These are phyloP conservation scores for Ceratobasidium sp. DNA, from an alignment of 1,284 basidiomycete species.

Conservation along the genomic window DNA sequence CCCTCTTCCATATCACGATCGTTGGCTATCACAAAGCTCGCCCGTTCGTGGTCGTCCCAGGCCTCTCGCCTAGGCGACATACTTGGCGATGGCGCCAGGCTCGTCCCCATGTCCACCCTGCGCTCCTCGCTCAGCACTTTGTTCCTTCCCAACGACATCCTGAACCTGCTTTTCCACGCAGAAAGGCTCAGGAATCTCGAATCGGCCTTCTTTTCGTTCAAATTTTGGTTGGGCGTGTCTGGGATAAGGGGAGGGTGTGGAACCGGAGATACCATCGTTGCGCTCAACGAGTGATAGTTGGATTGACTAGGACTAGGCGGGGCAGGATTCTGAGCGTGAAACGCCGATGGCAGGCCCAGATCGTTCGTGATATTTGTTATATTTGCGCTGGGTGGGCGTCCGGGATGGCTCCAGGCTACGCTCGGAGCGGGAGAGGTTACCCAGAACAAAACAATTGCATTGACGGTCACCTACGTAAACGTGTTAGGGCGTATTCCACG, in stretches of 20 bases:
- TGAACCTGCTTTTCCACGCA: constrained; percentile 14
- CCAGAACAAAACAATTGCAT: constrained; percentile 61
- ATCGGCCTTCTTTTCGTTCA: constrained; percentile 31
- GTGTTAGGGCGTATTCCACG: background rate
- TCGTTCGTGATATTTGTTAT: too few species aligned
- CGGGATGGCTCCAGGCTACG: background rate
- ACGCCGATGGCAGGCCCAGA: background rate
- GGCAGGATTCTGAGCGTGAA: constrained; percentile 13
- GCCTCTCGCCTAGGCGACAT: constrained; percentile 27
- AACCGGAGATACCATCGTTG: constrained; percentile 14
- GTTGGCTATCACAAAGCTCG: constrained; percentile 1
- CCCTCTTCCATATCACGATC: constrained; percentile 9
- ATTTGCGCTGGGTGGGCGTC: constrained; percentile 11
- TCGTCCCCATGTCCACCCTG: constrained; percentile 4
- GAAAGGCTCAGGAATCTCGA: constrained; percentile 19
- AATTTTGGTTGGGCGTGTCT: background rate
- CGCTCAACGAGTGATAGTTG: background rate
- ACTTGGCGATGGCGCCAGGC: background rate
- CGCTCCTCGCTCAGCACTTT: background rate
- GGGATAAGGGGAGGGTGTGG: constrained; percentile 28
- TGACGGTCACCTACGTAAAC: constrained; percentile 57
- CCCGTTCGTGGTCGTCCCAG: constrained; percentile 5
- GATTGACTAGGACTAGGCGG: background rate
- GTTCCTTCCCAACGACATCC: background rate
- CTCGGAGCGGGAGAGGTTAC: constrained; percentile 53